These are phyloP conservation scores for Ramicandelaber brevisporus DNA, from an alignment of 192 early-diverging fungal species.

Conservation along the genomic window DNA sequence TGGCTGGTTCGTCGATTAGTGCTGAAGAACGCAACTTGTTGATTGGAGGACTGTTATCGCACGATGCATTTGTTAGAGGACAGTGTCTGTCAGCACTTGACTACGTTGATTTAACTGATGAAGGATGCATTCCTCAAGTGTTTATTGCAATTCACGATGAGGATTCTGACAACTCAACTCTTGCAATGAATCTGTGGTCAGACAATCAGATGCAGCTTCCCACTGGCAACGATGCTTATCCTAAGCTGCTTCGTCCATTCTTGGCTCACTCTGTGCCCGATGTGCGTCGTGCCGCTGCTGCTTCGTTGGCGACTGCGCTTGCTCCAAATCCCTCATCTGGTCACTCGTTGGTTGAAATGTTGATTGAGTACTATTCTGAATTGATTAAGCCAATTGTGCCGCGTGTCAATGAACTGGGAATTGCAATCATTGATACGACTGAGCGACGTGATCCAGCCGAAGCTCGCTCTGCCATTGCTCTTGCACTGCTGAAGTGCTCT, in stretches of 20 bases:
- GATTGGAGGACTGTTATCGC: conserved; percentile 6
- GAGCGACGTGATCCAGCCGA: conserved; percentile 54
- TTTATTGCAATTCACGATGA: conserved; percentile 10
- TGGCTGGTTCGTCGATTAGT: conserved; percentile 11
- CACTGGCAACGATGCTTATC: too few species aligned
- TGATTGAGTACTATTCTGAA: conserved; percentile 7
- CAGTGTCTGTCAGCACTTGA: conserved; percentile 16
- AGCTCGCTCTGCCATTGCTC: conserved; percentile 63
- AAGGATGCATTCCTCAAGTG: conserved; percentile 6
- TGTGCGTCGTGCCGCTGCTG: conserved; percentile 4
- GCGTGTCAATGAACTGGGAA: conserved; percentile 74
- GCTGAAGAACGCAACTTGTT: conserved; percentile 11
- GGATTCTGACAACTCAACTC: conserved; percentile 2
- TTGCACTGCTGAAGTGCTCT: conserved; percentile 38
- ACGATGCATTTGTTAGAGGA: conserved; percentile 11
- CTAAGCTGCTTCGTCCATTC: conserved; percentile 6
- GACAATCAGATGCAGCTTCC: conserved; percentile 13
- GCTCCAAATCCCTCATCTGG: conserved; percentile 2
- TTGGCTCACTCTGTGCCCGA: conserved; percentile 7
- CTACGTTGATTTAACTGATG: conserved; percentile 13
- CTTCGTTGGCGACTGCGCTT: conserved; percentile 6
- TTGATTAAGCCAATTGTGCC: conserved; percentile 47
- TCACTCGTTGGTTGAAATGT: conserved; percentile 3
- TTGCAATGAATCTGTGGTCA: conserved; percentile 10
- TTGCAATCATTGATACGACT: conserved; percentile 62